Conservation (phyloP, 805 yeast genomes). For the Candida fluviatilis region DNA sequence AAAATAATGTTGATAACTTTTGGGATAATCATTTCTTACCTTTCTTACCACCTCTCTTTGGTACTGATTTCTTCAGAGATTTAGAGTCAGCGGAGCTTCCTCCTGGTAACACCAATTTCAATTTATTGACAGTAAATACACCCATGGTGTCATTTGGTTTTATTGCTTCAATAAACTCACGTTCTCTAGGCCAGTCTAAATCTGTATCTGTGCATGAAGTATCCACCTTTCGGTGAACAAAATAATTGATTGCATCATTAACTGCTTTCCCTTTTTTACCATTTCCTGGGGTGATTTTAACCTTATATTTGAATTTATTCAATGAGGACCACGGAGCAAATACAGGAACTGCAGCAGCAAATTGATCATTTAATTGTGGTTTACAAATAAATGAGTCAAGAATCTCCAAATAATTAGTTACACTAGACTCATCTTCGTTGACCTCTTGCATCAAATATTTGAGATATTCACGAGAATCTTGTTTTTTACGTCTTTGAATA, state of each 20-base stretch:
- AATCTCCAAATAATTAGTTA: conserved; percentile 36
- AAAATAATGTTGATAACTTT: too few species aligned
- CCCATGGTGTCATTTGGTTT: conserved; percentile 67
- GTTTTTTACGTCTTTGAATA: conserved; percentile 41
- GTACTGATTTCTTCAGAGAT: conserved; percentile 6
- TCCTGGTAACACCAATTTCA: conserved; percentile 61
- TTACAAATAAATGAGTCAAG: conserved; percentile 43
- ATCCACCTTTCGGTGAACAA: conserved; percentile 47
- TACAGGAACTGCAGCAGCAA: conserved; percentile 69
- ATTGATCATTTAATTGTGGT: conserved; percentile 46
- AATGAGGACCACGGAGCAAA: conserved; percentile 93
- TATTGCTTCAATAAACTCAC: conserved; percentile 48
- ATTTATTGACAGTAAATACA: conserved; percentile 64
- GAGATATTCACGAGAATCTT: conserved; percentile 42
- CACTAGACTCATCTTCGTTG: conserved; percentile 27
- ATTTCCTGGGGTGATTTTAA: conserved; percentile 74
- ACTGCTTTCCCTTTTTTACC: conserved; percentile 87
- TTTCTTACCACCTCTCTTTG: conserved; percentile 12
- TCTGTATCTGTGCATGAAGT: conserved; percentile 42
- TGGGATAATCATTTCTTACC: conserved; percentile 11
- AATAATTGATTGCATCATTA: conserved; percentile 59
- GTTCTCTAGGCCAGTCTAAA: conserved; percentile 69
- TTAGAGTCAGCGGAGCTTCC: conserved; percentile 8
- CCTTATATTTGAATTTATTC: conserved; percentile 70
- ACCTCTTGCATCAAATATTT: conserved; percentile 35